Base-by-base conservation (phyloP, 1,284 basidiomycete species). In the Cryptococcus sp. region DNA sequence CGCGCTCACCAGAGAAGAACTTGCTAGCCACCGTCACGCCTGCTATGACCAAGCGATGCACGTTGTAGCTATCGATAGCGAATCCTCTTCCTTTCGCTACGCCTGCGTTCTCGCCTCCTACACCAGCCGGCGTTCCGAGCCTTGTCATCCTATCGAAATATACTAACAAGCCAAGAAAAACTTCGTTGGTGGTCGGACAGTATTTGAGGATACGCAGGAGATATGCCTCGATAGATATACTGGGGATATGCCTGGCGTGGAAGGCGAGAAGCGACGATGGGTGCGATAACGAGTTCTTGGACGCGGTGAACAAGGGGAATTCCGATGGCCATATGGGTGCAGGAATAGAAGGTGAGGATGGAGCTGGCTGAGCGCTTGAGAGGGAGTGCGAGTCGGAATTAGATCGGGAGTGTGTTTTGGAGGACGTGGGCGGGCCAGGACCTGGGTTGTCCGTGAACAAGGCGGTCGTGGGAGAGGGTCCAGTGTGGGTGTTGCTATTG, bases 11-110 rank as follows among this genome's bases (percentile, higher is more conserved):
- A 60, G 90, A 93, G 77, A 98, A 98, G 78, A 99, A 99, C 78
- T 99, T 99, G 82, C 90, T 93, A 19, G 95, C 94, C 10, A 99
- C 95, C 3, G 95, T 98, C 25, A 99, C 90, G 3, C 95, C 95
- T 1, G 95, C 94, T 66, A 99, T 98, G 70, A 99, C 90, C 47
- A 99, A 82, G 35, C 93, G 85, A 79, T 99, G 95, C 25, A 99
- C 90, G 72, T 99, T 99, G 81, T 88, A 99, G 60, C 90, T 91
- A 79, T 99, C 95, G 73, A 99, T 97, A 19, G 94, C 90, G 71
- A 99, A 96, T 1, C 87, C 85, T 58, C 85, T 68, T 2, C 63
- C 63, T 16, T 60, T 58, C 20, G 48, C 60, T 4, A 64, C 67
- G 3, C 66, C 65, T 8, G 64, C 65, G 1, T 61, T 66, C 1